Evolutionary conservation across 2,329 filamentous ascomycete genomes (phyloP).

Genomic region (Tolypocladium sp.): DNA sequence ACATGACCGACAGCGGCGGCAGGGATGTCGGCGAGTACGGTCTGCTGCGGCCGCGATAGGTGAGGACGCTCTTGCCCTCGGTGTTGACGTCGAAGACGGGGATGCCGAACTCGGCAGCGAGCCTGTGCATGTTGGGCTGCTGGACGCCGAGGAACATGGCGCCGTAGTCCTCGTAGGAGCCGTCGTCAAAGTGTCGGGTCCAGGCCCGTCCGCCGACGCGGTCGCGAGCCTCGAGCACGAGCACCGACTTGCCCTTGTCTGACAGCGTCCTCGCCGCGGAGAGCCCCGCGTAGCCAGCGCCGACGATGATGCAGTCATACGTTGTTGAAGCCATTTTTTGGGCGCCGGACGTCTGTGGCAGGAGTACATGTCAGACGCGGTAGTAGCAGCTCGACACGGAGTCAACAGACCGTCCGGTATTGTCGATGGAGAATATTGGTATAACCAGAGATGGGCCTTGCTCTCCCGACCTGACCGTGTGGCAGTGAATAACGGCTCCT

Average conservation of each 20-base stretch:
- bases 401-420: neutral
- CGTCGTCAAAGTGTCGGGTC: conserved; percentile 9
- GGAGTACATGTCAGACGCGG: neutral
- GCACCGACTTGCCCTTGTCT: neutral
- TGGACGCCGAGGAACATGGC: conserved; percentile 1
- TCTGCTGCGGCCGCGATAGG: neutral
- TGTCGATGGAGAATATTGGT: neutral
- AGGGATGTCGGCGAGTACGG: neutral
- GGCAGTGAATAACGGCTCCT: neutral
- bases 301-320: neutral
- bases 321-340: neutral
- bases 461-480: neutral
- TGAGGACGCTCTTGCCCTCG: neutral
- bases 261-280: neutral
- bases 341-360: neutral
- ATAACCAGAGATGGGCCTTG: neutral
- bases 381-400: neutral
- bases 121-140: conserved; percentile 1
- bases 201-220: conserved; percentile 28
- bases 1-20: neutral
- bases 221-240: conserved; percentile 23
- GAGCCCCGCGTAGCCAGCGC: neutral
- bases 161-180: conserved; percentile 2
- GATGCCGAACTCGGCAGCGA: neutral
- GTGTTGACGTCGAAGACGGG: neutral